A percentile compares a stretch with the other conserved stretches of the same genome.
Conservation (phyloP, 306 rosid genomes). For the Casuarina glauca region DNA sequence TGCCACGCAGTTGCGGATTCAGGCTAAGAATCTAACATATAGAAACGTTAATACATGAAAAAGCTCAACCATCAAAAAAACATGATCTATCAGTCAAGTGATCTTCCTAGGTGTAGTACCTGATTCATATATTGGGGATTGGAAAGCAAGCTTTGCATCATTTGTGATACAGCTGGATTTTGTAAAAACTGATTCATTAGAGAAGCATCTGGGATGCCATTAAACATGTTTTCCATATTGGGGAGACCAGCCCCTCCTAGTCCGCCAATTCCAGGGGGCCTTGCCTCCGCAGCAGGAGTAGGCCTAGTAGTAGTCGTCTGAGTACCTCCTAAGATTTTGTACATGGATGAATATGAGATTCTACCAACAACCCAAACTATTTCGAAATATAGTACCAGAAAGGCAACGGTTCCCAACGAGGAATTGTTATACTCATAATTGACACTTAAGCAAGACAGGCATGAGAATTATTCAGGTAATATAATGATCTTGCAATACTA, state of each 20-base stretch:
- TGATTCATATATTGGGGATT: slow-evolving; percentile 64
- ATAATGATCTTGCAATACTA: neutral
- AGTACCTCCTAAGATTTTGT: slow-evolving; percentile 43
- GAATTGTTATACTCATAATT: neutral
- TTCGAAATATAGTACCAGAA: neutral
- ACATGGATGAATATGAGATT: neutral
- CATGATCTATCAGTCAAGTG: neutral
- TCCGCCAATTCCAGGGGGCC: slow-evolving; percentile 43
- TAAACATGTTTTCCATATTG: slow-evolving; percentile 39
- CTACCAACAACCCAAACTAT: slow-evolving; percentile 2
- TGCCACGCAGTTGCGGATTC: slow-evolving; percentile 52
- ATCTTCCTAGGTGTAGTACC: slow-evolving; percentile 28
- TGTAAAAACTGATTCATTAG: slow-evolving; percentile 52
- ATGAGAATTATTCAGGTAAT: neutral
- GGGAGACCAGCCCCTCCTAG: slow-evolving; percentile 56
- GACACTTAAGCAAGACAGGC: neutral
- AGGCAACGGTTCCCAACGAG: neutral
- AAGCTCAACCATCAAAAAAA: neutral
- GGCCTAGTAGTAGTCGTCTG: slow-evolving; percentile 43
- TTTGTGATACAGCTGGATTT: slow-evolving; percentile 61
- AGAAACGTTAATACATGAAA: neutral
- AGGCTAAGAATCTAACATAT: slow-evolving; percentile 41
- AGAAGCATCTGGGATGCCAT: slow-evolving; percentile 43
- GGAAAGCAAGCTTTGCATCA: slow-evolving; percentile 65
- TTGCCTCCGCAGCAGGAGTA: slow-evolving; percentile 37